Evolutionary conservation across 768 basidiomycete species (phyloP).

Genomic region (Boletus subcaerulescens): DNA sequence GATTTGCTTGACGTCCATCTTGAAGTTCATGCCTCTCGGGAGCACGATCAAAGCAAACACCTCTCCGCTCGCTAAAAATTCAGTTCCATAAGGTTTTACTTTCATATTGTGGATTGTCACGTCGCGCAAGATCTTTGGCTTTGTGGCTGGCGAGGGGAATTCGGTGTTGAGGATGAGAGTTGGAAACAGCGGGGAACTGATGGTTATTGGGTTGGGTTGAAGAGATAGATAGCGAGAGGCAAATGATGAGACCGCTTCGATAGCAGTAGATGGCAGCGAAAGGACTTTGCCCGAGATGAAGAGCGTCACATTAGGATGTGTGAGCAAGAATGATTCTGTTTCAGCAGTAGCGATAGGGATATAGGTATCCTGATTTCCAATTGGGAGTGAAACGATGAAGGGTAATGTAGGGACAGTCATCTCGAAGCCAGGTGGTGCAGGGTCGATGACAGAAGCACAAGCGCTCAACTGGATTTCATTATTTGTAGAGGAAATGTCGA

Average conservation of each 20-base stretch:
- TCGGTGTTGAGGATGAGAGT: slow-evolving; percentile 42
- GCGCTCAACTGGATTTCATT: slow-evolving; percentile 45
- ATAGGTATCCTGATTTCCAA: slow-evolving; percentile 13
- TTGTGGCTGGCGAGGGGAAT: slow-evolving; percentile 66
- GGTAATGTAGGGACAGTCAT: slow-evolving; percentile 57
- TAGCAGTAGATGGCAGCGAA: slow-evolving; percentile 44
- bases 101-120: slow-evolving; percentile 78
- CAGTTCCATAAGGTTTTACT: slow-evolving; percentile 46
- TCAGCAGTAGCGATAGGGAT: slow-evolving; percentile 54
- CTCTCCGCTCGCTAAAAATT: slow-evolving; percentile 66
- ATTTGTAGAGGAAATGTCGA: slow-evolving; percentile 40
- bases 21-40: slow-evolving; percentile 65
- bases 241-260: slow-evolving; percentile 52
- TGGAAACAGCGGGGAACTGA: slow-evolving; percentile 56
- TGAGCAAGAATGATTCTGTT: slow-evolving; percentile 56
- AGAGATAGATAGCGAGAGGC: slow-evolving; percentile 63
- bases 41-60: slow-evolving; percentile 65
- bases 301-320: slow-evolving; percentile 67
- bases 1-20: slow-evolving; percentile 59
- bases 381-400: slow-evolving; percentile 56
- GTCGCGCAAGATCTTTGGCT: slow-evolving; percentile 63
- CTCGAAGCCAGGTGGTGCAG: slow-evolving; percentile 47
- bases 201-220: slow-evolving; percentile 51
- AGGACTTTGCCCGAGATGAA: slow-evolving; percentile 54
- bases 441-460: slow-evolving; percentile 56